A percentile compares a stretch with the other conserved stretches of the same genome.
phyloP scores from a whole-genome alignment of 768 basidiomycete species.

The Pleurotus citrinopileatus region DNA sequence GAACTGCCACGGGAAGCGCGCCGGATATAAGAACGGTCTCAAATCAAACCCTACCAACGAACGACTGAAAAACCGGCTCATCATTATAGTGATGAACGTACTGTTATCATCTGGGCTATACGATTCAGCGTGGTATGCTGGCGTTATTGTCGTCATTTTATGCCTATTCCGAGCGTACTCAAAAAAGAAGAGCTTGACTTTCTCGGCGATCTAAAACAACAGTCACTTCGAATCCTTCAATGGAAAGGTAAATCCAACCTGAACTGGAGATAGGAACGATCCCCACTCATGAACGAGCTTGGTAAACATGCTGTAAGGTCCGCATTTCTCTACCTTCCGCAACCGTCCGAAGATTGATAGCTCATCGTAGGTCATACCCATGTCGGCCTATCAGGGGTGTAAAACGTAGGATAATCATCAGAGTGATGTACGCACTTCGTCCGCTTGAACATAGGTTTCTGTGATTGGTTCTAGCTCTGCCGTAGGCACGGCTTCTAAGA shows the following conservation, averaged over 20 bases:
- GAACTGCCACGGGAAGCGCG: conserved; percentile 96
- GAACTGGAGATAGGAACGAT: conserved; percentile 70
- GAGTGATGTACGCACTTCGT: conserved; percentile 64
- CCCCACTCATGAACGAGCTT: conserved; percentile 97
- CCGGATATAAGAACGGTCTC: conserved; percentile 94
- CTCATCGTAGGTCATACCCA: conserved; percentile 99
- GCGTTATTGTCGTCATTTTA: conserved; percentile 98
- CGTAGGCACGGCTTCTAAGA: conserved; percentile 88
- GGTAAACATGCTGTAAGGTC: conserved; percentile 96
- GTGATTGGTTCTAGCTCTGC: conserved; percentile 97
- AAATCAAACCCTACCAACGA: conserved; percentile 77
- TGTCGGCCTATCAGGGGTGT: conserved; percentile 66
- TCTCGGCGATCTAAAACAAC: conserved; percentile 77
- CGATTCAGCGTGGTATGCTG: conserved; percentile 92
- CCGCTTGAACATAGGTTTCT: conserved; percentile 90
- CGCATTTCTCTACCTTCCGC: conserved; percentile 95
- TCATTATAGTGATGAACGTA: conserved; percentile 32
- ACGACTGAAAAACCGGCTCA: not conserved
- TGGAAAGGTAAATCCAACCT: conserved; percentile 47
- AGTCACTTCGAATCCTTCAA: not conserved
- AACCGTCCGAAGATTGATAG: conserved; percentile 90
- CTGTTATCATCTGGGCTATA: conserved; percentile 97
- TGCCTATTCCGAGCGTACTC: conserved; percentile 95
- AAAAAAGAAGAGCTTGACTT: conserved; percentile 97
- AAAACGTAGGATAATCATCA: conserved; percentile 8